These are phyloP conservation scores for Fonsecaea nubica DNA, from an alignment of 2,329 filamentous ascomycete species.

Conservation along the genomic window DNA sequence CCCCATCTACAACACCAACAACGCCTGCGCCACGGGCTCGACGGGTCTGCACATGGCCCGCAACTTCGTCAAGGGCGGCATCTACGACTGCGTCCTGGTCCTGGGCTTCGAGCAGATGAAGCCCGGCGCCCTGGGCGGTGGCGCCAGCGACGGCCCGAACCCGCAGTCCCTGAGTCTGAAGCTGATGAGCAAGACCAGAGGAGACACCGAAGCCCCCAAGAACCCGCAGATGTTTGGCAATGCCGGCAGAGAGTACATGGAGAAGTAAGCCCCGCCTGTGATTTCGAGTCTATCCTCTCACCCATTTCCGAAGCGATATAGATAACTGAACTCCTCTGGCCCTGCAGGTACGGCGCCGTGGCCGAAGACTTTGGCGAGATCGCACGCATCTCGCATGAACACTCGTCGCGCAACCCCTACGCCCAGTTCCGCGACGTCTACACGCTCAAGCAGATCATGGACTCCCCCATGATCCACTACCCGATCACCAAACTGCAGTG, in stretches of 20 bases:
- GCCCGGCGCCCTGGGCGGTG: slow-evolving; percentile 78
- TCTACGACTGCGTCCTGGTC: slow-evolving; percentile 84
- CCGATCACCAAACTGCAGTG: slow-evolving; percentile 98
- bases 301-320: neutral
- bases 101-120: slow-evolving; percentile 99
- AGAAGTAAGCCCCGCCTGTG: slow-evolving; percentile 66
- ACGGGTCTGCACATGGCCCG: slow-evolving; percentile 85
- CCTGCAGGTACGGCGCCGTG: slow-evolving; percentile 73
- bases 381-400: slow-evolving; percentile 86
- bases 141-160: slow-evolving; percentile 83
- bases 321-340: too few species aligned
- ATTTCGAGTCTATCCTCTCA: neutral
- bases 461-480: slow-evolving; percentile 77
- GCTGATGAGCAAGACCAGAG: slow-evolving; percentile 84
- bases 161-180: slow-evolving; percentile 73
- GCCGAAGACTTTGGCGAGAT: slow-evolving; percentile 92
- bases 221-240: slow-evolving; percentile 96
- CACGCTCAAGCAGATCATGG: slow-evolving; percentile 79
- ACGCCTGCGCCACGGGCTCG: slow-evolving; percentile 94
- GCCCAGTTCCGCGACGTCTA: slow-evolving; percentile 97
- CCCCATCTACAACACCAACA: slow-evolving; percentile 92
- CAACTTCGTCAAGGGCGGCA: slow-evolving; percentile 77
- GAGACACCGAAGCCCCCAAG: slow-evolving; percentile 78
- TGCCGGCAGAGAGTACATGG: slow-evolving; percentile 90
- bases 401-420: slow-evolving; percentile 91